These are phyloP conservation scores for Phytophthora meadii DNA, from an alignment of 352 stramenopile genomes.

Conservation along the genomic window DNA sequence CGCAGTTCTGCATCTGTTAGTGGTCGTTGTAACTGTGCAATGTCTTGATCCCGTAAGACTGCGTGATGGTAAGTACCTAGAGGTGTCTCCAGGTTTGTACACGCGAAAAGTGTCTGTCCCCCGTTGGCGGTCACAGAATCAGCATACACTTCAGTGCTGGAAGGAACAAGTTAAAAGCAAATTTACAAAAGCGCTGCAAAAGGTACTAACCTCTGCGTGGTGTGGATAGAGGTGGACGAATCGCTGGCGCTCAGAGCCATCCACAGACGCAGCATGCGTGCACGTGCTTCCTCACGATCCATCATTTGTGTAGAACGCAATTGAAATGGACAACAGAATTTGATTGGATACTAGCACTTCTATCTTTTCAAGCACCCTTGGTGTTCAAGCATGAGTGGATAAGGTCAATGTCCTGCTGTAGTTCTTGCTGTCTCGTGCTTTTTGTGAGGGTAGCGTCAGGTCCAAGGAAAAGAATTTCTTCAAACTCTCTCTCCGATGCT, in stretches of 20 bases:
- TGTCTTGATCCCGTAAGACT: slow-evolving; percentile 60
- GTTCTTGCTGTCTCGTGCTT: slow-evolving; percentile 43
- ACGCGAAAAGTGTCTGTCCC: slow-evolving; percentile 72
- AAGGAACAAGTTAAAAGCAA: neutral
- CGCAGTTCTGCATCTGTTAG: slow-evolving; percentile 43
- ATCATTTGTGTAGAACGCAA: slow-evolving; percentile 26
- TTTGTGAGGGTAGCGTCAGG: slow-evolving; percentile 47
- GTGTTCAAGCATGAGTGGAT: slow-evolving; percentile 27
- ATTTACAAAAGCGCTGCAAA: too few species aligned
- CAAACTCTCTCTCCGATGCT: slow-evolving; percentile 54
- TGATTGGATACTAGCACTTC: slow-evolving; percentile 33
- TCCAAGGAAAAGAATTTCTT: slow-evolving; percentile 56
- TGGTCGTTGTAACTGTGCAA: slow-evolving; percentile 53
- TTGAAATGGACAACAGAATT: slow-evolving; percentile 6
- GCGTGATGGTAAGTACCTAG: slow-evolving; percentile 71
- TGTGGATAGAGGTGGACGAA: slow-evolving; percentile 52
- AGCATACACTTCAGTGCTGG: slow-evolving; percentile 58
- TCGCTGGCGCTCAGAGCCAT: slow-evolving; percentile 27
- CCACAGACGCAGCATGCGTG: slow-evolving; percentile 73
- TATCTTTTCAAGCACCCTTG: slow-evolving; percentile 14
- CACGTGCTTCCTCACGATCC: slow-evolving; percentile 48
- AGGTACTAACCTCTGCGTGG: slow-evolving; percentile 47
- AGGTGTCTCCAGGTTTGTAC: slow-evolving; percentile 61
- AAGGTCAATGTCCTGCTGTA: slow-evolving; percentile 49
- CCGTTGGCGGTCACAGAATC: slow-evolving; percentile 54